Base-by-base conservation (phyloP, 257 asterid genomes). In the Solanum medicagineum region DNA sequence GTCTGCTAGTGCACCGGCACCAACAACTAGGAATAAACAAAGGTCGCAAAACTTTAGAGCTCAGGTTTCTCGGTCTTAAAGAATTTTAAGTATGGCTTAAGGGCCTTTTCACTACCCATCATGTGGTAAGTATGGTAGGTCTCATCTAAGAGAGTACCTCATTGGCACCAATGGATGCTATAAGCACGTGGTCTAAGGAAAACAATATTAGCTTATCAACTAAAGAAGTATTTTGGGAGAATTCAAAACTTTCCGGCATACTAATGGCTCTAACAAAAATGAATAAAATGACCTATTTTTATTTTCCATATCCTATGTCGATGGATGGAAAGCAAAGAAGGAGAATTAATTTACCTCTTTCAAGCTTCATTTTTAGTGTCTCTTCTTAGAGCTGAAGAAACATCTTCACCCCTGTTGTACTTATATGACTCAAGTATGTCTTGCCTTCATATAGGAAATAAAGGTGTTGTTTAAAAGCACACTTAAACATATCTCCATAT, bases 401-500 rank as follows among this genome's bases (percentile, higher is more conserved):
- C 90, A 84, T 88, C 94, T 57, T 92, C 95, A 86, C 87, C 88
- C 54, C 85, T 93, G 86, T 84, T 2, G 92, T 87, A 86, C 90
- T 91, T 85, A 96, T 89, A 84, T 93, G 93, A 85, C 97, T 88
- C 90, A 96, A 89, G 88, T 95, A 94, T 32, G 98, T 95, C 89
- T 95, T 93, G 66, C 99, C 99, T 69, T 86, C 90, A 60, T 95
- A 96, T 81, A 96, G 90, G 90, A 89, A 96, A 84, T 90, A 89
- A 54, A 96, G 97, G 90, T 95, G 98, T 89, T 95, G 98, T 95
- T 97, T 85, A 96, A 90, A 81, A 96, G 94, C 87, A 94, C 92
- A 65, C 90, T 85, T 88, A 96, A 88, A 55, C 99, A 98, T 84
- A 90, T 88, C 88, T 92, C 93, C 80, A 96, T 91, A 22, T 97